These are phyloP conservation scores for Nowakowskiella sp. DNA, from an alignment of 192 early-diverging fungal genomes.

Conservation along the genomic window DNA sequence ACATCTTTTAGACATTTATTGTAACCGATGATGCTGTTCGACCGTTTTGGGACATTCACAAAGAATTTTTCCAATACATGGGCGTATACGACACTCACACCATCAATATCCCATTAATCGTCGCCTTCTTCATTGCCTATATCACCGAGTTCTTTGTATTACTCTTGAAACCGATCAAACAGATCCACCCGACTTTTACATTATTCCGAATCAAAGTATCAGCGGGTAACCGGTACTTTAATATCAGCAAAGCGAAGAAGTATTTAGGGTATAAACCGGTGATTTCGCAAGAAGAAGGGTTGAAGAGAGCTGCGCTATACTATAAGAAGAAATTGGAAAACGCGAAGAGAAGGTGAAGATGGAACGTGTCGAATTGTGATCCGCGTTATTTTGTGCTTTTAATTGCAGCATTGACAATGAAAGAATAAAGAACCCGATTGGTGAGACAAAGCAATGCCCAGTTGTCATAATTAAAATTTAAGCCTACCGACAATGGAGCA, in stretches of 20 bases:
- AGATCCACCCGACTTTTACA: constrained; percentile 68
- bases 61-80: constrained; percentile 40
- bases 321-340: constrained; percentile 31
- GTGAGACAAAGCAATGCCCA: too few species aligned
- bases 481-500: too few species aligned
- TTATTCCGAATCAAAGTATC: constrained; percentile 70
- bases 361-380: too few species aligned
- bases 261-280: constrained; percentile 57
- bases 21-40: constrained; percentile 87
- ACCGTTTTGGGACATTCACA: constrained; percentile 80
- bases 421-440: too few species aligned
- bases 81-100: constrained; percentile 22
- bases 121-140: constrained; percentile 55
- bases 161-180: constrained; percentile 47
- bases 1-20: constrained; percentile 61
- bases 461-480: too few species aligned
- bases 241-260: constrained; percentile 77
- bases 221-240: constrained; percentile 74
- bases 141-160: constrained; percentile 52
- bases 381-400: too few species aligned
- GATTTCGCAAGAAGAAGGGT: constrained; percentile 46
- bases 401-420: too few species aligned
- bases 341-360: too few species aligned
- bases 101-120: constrained; percentile 19
- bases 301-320: constrained; percentile 27